A percentile compares a stretch with the other conserved stretches of the same genome.
These are phyloP conservation scores for Candida sojae DNA, from an alignment of 1,139 yeast species.

Conservation along the genomic window DNA sequence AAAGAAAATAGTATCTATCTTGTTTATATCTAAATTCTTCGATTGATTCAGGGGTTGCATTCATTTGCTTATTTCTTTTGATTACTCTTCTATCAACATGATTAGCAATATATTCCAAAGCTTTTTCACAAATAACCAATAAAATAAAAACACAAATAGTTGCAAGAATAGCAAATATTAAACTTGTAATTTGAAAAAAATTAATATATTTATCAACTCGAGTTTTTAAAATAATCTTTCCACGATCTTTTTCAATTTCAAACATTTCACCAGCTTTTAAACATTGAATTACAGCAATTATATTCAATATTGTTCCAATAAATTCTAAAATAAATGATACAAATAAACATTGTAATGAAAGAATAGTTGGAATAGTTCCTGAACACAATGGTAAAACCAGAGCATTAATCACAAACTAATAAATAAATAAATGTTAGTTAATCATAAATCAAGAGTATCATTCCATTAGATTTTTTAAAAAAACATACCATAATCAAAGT, in stretches of 20 bases:
- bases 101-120: constrained; percentile 20
- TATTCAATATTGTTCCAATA: constrained; percentile 20
- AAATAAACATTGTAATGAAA: constrained; percentile 18
- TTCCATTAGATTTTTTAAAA: not conserved
- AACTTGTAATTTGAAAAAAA: constrained; percentile 15
- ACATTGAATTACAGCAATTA: constrained; percentile 21
- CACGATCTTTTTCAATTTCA: constrained; percentile 22
- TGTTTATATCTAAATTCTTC: constrained; percentile 7
- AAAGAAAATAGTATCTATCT: constrained; percentile 11
- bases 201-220: constrained; percentile 28
- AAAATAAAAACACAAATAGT: constrained; percentile 11
- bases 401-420: constrained; percentile 27
- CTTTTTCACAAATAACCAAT: constrained; percentile 14
- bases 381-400: constrained; percentile 23
- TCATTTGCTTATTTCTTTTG: constrained; percentile 5
- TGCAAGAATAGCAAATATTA: constrained; percentile 18
- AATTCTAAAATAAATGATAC: constrained; percentile 21
- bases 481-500: constrained; percentile 31
- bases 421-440: constrained; percentile 9
- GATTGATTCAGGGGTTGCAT: constrained; percentile 10
- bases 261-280: constrained; percentile 26
- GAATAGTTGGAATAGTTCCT: constrained; percentile 20
- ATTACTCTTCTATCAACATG: constrained; percentile 21
- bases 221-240: constrained; percentile 15
- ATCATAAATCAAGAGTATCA: not conserved